A percentile compares a stretch with the other conserved stretches of the same genome.
phyloP scores from a whole-genome alignment of 2,329 filamentous ascomycete genomes.

The Fusarium pseudonygamai region DNA sequence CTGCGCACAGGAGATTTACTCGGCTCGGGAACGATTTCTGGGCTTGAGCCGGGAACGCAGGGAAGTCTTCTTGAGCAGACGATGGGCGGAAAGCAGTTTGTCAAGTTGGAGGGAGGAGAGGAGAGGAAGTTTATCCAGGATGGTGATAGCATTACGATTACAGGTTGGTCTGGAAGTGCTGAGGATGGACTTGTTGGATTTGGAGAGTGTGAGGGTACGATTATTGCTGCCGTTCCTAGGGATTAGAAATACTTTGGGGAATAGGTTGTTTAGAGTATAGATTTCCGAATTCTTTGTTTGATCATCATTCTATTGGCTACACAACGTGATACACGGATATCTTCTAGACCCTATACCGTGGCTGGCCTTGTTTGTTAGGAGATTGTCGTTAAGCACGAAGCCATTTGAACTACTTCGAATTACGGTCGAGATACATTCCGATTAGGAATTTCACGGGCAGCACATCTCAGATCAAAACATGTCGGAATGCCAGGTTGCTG shows the following conservation, averaged over 20 bases:
- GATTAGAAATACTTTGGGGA: not conserved
- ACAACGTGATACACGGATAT: accelerated
- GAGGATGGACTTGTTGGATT: constrained; percentile 32
- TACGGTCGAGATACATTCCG: accelerated
- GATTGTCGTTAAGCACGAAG: accelerated
- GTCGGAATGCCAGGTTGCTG: accelerated
- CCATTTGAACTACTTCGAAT: accelerated
- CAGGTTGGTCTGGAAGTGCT: constrained; percentile 21
- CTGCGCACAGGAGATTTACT: constrained; percentile 78
- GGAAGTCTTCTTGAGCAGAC: constrained; percentile 80
- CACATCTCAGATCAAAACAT: accelerated
- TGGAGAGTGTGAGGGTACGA: constrained; percentile 29
- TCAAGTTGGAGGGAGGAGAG: constrained; percentile 73
- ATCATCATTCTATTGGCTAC: accelerated
- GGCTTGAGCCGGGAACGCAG: constrained; percentile 68
- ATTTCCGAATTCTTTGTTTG: not conserved
- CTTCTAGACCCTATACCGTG: accelerated
- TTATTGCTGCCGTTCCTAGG: not conserved
- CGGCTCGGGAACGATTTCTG: constrained; percentile 79
- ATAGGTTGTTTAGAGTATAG: not conserved
- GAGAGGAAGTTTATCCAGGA: constrained; percentile 36
- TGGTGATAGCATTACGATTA: constrained; percentile 32
- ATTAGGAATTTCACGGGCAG: accelerated
- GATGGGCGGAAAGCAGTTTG: constrained; percentile 70
- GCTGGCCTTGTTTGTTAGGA: accelerated